Evolutionary conservation across 805 yeast genomes (phyloP), one percentile per base, ranked within the genome.

Genomic region (Candida silvicultrix): DNA sequence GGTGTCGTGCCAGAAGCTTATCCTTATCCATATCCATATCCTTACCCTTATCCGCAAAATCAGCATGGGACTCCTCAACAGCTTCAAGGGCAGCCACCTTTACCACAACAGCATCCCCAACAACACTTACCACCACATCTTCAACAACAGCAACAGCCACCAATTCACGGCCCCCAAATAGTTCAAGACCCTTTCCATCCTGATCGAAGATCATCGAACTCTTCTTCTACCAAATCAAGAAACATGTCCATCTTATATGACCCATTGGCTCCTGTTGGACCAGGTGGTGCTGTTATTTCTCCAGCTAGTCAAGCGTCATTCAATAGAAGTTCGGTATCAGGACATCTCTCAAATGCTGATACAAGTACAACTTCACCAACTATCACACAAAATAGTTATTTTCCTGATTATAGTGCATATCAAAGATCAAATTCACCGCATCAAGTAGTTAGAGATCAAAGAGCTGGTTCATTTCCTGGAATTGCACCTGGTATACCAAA

Each of bases 191-290:
- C 60, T 7, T 58, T 57, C 47, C 47, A 43, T 7, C 38, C 49
- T 16, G 58, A 57, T 18, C 29, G 61, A 19, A 54, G 51, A 42
- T 47, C 56, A 1, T 52, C 60, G 12, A 28, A 28, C 7, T 38
- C 53, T 10, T 46, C 55, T 8, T 52, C 60, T 1, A 45, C 55
- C 10, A 51, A 54, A 44, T 43, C 57, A 9, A 49, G 64, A 46
- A 50, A 54, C 25, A 47, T 57, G 56, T 59, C 63, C 4, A 44
- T 60, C 10, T 28, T 58, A 3, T 57, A 52, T 44, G 64, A 59
- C 43, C 64, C 64, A 7, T 46, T 59, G 12, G 62, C 58, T 31
- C 51, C 57, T 3, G 46, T 43, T 19, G 40, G 52, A 9, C 34
- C 31, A 15, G 28, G 23, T 16, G 45, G 52, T 11, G 29, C 25